Percentiles rank a stretch among this genome's conserved stretches.
These are phyloP conservation scores for Rhynchosporium graminicola DNA, from an alignment of 2,329 filamentous ascomycete species.

Conservation along the genomic window DNA sequence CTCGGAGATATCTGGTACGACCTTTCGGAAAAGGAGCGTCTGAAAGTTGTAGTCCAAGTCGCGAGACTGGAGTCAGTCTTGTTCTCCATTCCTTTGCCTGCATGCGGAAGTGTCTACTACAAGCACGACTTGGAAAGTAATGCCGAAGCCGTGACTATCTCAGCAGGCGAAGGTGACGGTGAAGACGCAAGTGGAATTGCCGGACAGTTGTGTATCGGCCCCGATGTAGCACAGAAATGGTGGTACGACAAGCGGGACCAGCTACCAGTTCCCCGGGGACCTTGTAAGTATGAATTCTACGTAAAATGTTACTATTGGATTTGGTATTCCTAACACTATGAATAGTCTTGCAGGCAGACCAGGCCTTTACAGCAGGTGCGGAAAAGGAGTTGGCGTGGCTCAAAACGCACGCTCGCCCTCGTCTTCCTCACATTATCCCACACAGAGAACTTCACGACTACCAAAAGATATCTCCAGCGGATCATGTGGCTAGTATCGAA, in stretches of 20 bases:
- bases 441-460: constrained; percentile 5
- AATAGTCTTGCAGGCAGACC: constrained; percentile 5
- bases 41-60: constrained; percentile 17
- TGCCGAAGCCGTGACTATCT: neutral
- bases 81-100: constrained; percentile 10
- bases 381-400: constrained; percentile 1
- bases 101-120: constrained; percentile 2
- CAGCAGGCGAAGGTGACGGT: neutral
- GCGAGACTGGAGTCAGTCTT: constrained; percentile 15
- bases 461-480: constrained; percentile 1
- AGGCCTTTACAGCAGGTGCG: constrained; percentile 1
- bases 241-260: neutral
- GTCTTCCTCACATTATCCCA: constrained; percentile 6
- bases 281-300: constrained; percentile 1
- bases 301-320: neutral
- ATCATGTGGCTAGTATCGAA: constrained; percentile 18
- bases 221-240: constrained; percentile 4
- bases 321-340: constrained; percentile 1
- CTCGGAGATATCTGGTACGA: constrained; percentile 32
- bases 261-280: neutral
- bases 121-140: neutral
- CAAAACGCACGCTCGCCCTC: constrained; percentile 1
- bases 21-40: constrained; percentile 16
- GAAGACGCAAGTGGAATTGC: constrained; percentile 2
- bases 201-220: constrained; percentile 5